phyloP scores from a whole-genome alignment of 2,329 filamentous ascomycete species.

The Plenodomus lindquistii region DNA sequence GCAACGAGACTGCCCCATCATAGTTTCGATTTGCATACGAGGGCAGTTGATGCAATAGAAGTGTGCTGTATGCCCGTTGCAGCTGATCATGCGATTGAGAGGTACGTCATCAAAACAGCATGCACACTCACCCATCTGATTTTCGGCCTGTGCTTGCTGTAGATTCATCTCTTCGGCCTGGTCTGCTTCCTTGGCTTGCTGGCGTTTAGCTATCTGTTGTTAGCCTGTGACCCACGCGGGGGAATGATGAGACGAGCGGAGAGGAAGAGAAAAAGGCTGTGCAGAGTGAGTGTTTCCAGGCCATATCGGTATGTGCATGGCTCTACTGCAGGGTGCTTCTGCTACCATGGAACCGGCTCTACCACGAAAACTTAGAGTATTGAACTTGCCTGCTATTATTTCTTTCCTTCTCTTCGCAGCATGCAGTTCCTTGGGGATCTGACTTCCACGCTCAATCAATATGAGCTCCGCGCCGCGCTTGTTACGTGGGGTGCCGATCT shows the following conservation, averaged over 20 bases:
- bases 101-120: constrained; percentile 74
- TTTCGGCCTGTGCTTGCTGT: constrained; percentile 21
- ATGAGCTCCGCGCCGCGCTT: constrained; percentile 20
- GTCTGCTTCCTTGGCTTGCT: constrained; percentile 24
- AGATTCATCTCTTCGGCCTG: constrained; percentile 44
- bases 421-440: constrained; percentile 35
- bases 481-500: constrained; percentile 23
- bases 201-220: constrained; percentile 27
- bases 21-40: constrained; percentile 65
- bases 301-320: neutral
- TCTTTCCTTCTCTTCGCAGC: constrained; percentile 34
- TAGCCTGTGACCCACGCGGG: neutral
- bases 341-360: neutral
- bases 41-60: constrained; percentile 73
- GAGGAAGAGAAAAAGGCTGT: neutral
- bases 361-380: neutral
- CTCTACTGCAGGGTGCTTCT: neutral
- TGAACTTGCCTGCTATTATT: constrained; percentile 20
- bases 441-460: constrained; percentile 27
- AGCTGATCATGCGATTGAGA: constrained; percentile 70
- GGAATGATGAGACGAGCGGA: neutral
- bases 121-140: constrained; percentile 65
- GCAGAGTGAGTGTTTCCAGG: neutral
- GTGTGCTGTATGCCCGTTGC: constrained; percentile 62
- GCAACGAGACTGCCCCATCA: constrained; percentile 71